phyloP scores from a whole-genome alignment of 2,329 filamentous ascomycete species.

The Botrytis elliptica region DNA sequence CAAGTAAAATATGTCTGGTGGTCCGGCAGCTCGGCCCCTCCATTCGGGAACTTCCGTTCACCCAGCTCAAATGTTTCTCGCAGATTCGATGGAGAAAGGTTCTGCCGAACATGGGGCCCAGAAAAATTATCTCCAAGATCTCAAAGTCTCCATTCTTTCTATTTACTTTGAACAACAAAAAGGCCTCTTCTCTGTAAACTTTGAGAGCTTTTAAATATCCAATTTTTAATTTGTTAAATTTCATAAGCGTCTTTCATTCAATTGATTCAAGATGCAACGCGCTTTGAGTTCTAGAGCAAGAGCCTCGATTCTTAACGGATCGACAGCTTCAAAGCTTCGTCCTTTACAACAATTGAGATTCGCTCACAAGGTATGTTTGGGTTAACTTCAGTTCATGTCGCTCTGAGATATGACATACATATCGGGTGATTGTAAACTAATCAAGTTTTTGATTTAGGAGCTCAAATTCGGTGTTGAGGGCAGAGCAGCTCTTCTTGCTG shows the following conservation, averaged over 20 bases:
- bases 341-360: conserved; percentile 84
- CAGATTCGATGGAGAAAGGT: conserved; percentile 18
- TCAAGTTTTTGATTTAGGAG: conserved; percentile 58
- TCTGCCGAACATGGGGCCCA: conserved; percentile 16
- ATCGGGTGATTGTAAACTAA: not conserved
- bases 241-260: conserved; percentile 28
- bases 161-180: conserved; percentile 11
- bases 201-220: conserved; percentile 17
- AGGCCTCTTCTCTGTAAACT: conserved; percentile 7
- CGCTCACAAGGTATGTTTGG: conserved; percentile 80
- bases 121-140: conserved; percentile 18
- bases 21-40: conserved; percentile 4
- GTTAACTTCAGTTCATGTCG: not conserved
- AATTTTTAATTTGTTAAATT: conserved; percentile 33
- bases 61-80: conserved; percentile 11
- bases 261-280: conserved; percentile 78
- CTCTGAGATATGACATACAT: conserved; percentile 19
- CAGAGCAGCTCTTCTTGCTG: conserved; percentile 81
- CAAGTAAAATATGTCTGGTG: not conserved
- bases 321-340: conserved; percentile 63
- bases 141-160: conserved; percentile 13
- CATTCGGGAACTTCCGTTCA: conserved; percentile 9
- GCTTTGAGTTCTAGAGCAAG: conserved; percentile 83
- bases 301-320: conserved; percentile 74
- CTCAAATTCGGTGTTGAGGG: conserved; percentile 97